Conservation (phyloP, 163 green algal genomes). For the Chlamydomonas reinhardtii region DNA sequence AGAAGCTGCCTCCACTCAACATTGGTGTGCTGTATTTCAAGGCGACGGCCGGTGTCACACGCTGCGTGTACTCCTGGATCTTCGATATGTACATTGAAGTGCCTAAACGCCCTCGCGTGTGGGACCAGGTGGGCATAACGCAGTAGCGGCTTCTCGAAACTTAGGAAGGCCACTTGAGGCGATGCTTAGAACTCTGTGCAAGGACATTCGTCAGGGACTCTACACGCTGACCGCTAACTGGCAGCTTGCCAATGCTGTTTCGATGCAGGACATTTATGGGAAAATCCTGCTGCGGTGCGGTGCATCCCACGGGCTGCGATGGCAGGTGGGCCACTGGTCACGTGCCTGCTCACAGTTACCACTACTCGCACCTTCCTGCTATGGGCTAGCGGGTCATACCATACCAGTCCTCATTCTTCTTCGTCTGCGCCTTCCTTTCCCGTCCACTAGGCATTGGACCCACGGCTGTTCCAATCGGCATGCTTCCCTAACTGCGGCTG, state of each 20-base stretch:
- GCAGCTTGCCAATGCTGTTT: too few species aligned
- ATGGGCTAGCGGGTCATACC: too few species aligned
- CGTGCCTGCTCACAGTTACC: too few species aligned
- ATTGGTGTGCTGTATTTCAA: constrained; percentile 49
- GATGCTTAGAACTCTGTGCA: too few species aligned
- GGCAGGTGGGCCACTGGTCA: neutral
- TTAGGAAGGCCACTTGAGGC: too few species aligned
- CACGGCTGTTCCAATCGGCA: constrained; percentile 27
- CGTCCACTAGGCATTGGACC: constrained; percentile 25
- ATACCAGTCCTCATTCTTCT: too few species aligned
- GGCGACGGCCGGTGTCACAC: constrained; percentile 4
- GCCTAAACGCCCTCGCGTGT: neutral
- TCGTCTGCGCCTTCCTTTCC: neutral
- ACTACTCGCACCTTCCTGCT: too few species aligned
- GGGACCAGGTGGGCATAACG: constrained; percentile 14
- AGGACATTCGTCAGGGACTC: too few species aligned
- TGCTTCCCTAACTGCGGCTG: constrained; percentile 39
- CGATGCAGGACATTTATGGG: constrained; percentile 24
- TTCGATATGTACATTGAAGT: constrained; percentile 30
- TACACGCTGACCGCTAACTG: too few species aligned
- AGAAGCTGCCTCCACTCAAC: constrained; percentile 2
- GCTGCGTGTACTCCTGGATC: constrained; percentile 45
- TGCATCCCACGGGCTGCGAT: neutral
- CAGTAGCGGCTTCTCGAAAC: too few species aligned
- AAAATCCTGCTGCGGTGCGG: constrained; percentile 8